Evolutionary conservation across 306 rosid species (phyloP), one percentile per base, ranked within the genome.

Genomic region (Glycine tomentella): DNA sequence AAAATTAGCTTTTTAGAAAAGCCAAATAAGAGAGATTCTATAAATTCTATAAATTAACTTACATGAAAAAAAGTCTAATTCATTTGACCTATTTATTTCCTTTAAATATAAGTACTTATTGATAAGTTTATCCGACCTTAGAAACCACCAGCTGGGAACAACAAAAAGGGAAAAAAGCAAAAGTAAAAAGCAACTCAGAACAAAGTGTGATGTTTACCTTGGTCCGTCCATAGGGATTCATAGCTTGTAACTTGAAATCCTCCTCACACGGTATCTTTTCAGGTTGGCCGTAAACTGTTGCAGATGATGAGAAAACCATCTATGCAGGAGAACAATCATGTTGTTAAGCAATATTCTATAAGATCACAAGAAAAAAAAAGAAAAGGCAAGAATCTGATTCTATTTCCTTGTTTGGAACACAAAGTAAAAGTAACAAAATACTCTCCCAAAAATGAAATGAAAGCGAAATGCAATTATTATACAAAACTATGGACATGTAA

Each of bases 211-310:
- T 8, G 13, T 20, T 5, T 87, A 93, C 98, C 98, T 91, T 91
- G 49, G 98, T 93, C 74, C 95, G 84, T 10, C 99, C 99, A 77
- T 95, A 95, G n/a, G 98, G 98, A 89, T 89, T 95, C 90, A 90
- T 66, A 48, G 97, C 94, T 11, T 87, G 88, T 70, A 91, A 84
- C 34, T 82, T 66, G 69, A 87, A 93, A 86, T 95, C 93, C 88
- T 95, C 98, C 17, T 87, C 87, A 66, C 98, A 95, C 2, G 97
- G 99, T 72, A 91, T 87, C 74, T 89, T 89, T 65, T 91, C 91
- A 58, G 97, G 99, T 86, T 95, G 97, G 46, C 97, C 99, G 73
- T 95, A 95, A 55, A 95, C 98, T n/a, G 98, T 93, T 77, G 98
- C 92, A 14, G 98, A 93, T 33, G 99, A 93, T 52, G 99, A 95